Evolutionary conservation across 768 basidiomycete genomes (phyloP), one percentile per base, ranked within the genome.

Genomic region (Chalciporus chontae): DNA sequence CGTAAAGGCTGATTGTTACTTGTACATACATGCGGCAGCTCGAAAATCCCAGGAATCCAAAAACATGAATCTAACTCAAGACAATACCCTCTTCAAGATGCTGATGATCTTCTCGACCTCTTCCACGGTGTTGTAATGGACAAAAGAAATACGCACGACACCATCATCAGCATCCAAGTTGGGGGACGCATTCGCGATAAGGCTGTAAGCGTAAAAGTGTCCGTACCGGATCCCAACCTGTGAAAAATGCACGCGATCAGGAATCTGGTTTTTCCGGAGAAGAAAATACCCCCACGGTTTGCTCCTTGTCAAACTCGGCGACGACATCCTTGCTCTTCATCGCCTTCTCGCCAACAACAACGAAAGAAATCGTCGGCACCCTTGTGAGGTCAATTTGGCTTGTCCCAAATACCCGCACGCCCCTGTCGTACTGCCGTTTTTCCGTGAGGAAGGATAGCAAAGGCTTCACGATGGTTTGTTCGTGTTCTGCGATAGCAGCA

Each of bases 191-290:
- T 69, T 66, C 7, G 75, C 70, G 8, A 86, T 67, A 14, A 88
- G 69, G 0, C 78, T 80, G 60, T 84, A 85, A 3, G 88, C 86
- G 59, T 90, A 89, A 60, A 85, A 89, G 61, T 90, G 83, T 1
- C 88, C 88, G 50, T 77, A 87, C 18, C 85, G 83, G 50, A 90
- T 85, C 0, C 88, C 88, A 41, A 88, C 76, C 88, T 90, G 56
- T 19, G 11, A 8, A 46, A 45, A 9, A 5, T 26, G 32, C 19
- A 31, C 18, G 2, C 32, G 23, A 52, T 48, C 32, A 47, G 31
- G 49, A 39, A 18, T n/a, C 27, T 24, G 37, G 8, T 19, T 41
- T 15, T 26, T 6, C 26, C 43, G 9, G 10, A 47, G 29, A 45
- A 8, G 29, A 18, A 2, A 5, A n/a, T 5, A 75, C 84, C 59